Percentiles rank a stretch among this genome's conserved stretches.
Evolutionary conservation across 305 asterid genomes (phyloP).

Genomic region (Fraxinus floribunda): DNA sequence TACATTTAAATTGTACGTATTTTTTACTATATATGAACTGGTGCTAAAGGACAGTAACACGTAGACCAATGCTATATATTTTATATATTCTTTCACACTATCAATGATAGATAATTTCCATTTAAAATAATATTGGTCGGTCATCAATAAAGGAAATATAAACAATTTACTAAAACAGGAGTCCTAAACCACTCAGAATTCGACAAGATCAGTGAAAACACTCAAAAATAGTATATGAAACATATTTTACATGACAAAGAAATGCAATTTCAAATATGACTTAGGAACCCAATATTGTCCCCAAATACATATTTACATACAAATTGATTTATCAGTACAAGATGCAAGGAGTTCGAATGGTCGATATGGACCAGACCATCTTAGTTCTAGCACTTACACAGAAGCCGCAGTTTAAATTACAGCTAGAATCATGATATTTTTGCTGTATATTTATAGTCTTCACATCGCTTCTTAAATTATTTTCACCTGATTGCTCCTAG

Average conservation of each 20-base stretch:
- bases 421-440: neutral
- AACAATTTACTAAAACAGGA: too few relatives aligned
- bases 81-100: neutral
- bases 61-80: neutral
- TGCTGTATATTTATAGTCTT: neutral
- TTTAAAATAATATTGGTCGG: too few relatives aligned
- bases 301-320: neutral
- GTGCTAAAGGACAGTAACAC: neutral
- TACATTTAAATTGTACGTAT: too few relatives aligned
- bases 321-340: neutral
- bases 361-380: neutral
- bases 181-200: neutral
- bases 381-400: neutral
- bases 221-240: neutral
- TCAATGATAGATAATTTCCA: neutral
- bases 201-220: too few relatives aligned
- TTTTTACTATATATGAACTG: neutral
- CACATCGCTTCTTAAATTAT: neutral
- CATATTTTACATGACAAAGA: neutral
- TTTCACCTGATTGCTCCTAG: conserved; percentile 70
- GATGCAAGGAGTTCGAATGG: neutral
- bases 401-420: neutral
- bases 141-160: too few relatives aligned
- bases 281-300: neutral
- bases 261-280: neutral